These are phyloP conservation scores for Aspergillus sergii DNA, from an alignment of 2,329 filamentous ascomycete species.

Conservation along the genomic window DNA sequence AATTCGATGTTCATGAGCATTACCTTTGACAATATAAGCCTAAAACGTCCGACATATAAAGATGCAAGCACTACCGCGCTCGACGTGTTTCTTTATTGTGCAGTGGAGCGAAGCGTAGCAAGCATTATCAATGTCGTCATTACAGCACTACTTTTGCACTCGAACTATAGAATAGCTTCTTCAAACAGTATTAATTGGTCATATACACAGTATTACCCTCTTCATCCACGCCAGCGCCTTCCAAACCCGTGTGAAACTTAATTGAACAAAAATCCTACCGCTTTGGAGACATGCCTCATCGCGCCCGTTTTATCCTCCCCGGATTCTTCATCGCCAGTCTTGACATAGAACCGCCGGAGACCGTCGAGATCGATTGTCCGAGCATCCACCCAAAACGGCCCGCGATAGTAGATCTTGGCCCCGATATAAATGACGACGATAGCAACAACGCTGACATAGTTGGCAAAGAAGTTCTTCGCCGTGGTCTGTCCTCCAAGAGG, in stretches of 20 bases:
- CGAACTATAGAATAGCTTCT: background rate
- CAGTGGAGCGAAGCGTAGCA: too few species aligned
- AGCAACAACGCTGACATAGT: constrained; percentile 48
- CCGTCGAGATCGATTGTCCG: constrained; percentile 40
- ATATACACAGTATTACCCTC: background rate
- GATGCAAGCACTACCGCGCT: too few species aligned
- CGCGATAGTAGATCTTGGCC: constrained; percentile 44
- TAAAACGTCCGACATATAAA: too few species aligned
- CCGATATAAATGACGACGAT: constrained; percentile 47
- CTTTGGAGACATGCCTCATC: constrained; percentile 8
- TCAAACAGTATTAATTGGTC: background rate
- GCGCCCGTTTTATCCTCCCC: constrained; percentile 9
- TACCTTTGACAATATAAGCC: too few species aligned
- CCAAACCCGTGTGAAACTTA: background rate
- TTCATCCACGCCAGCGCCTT: background rate
- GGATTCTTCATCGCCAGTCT: constrained; percentile 17
- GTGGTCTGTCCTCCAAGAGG: constrained; percentile 39
- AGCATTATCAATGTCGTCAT: too few species aligned
- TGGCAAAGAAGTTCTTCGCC: constrained; percentile 51
- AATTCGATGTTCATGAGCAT: background rate
- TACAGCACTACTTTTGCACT: background rate
- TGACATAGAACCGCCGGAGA: constrained; percentile 17
- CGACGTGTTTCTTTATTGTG: too few species aligned
- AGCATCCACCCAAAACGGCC: constrained; percentile 38
- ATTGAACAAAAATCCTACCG: constrained; percentile 8